Evolutionary conservation across 495 filamentous ascomycete species (phyloP).

Genomic region (Lindgomyces ingoldianus): DNA sequence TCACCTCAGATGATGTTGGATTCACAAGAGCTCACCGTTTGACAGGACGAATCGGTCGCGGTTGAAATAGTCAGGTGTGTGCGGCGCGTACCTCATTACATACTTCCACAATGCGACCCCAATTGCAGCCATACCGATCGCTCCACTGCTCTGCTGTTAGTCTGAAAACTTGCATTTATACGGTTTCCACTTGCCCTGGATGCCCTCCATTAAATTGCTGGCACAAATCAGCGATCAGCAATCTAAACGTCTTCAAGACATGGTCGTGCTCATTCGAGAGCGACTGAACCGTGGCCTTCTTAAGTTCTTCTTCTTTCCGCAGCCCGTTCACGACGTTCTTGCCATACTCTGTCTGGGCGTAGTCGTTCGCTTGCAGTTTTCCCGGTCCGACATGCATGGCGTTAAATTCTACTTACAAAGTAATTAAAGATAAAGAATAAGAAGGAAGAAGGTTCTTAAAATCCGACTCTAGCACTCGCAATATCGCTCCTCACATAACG

Average conservation of each 20-base stretch:
- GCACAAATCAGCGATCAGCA: conserved; percentile 61
- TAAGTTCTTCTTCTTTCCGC: conserved; percentile 6
- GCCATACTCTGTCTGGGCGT: conserved; percentile 3
- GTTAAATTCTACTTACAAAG: not conserved
- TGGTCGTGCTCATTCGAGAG: conserved; percentile 38
- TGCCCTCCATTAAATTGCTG: conserved; percentile 62
- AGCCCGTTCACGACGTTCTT: conserved; percentile 12
- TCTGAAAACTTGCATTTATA: not conserved
- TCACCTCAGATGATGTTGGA: not conserved
- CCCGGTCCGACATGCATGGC: not conserved
- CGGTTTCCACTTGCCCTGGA: conserved; percentile 52
- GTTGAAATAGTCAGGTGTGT: conserved; percentile 53
- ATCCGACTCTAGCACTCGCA: conserved; percentile 14
- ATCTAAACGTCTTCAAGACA: conserved; percentile 50
- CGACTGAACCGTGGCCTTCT: not conserved
- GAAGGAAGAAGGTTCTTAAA: not conserved
- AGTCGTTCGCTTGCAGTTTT: not conserved
- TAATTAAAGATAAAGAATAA: not conserved
- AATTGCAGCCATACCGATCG: conserved; percentile 60
- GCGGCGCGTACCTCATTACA: conserved; percentile 54
- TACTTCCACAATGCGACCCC: conserved; percentile 56
- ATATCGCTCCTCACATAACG: too few relatives aligned
- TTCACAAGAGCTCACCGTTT: conserved; percentile 43
- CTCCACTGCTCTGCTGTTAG: conserved; percentile 39
- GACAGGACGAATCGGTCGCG: conserved; percentile 58